Base-by-base conservation (phyloP, 2,329 filamentous ascomycete genomes). In the Fusarium sp. region DNA sequence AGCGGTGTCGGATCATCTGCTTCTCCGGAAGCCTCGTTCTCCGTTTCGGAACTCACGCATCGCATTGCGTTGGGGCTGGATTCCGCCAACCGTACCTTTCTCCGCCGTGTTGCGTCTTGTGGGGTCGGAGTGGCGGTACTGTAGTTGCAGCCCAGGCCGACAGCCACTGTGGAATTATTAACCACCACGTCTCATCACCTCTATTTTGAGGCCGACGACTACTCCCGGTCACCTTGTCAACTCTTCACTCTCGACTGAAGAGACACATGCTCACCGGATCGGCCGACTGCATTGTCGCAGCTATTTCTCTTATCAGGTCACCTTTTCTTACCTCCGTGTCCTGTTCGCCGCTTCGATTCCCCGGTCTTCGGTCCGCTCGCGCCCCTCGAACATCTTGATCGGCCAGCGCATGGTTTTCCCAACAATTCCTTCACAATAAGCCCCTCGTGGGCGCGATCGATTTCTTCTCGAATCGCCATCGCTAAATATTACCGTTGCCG, bases 361-460 rank as follows among this genome's bases (percentile, higher is more conserved):
- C 50, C 47, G 42, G 29, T 40, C 42, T 42, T 42, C n/a, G 63
- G 57, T 74, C 50, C 61, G 38, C 63, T 60, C 65, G 69, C 62
- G 64, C 64, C 63, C 65, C 69, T 65, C 70, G 62, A 59, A 63
- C 64, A 60, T 34, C 56, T 57, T 61, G 47, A 52, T 67, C 65
- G 54, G 59, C 64, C 56, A 45, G 69, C 74, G 76, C 62, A 79
- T 79, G 77, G 66, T 73, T 70, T 57, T 71, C 34, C 45, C 70
- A 40, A 57, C 63, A 52, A 59, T 52, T 40, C 64, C 40, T 22
- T 61, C 50, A 60, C 31, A 71, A 79, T 77, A 79, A 79, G 73
- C 78, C 77, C 78, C 77, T 77, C 34, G 78, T 69, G 78, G 78
- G 78, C 73, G 76, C 73, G 70, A 74, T 75, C 75, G 72, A 73